Base-by-base conservation (phyloP, 2,329 filamentous ascomycete species). In the Neoscytalidium dimidiatum region DNA sequence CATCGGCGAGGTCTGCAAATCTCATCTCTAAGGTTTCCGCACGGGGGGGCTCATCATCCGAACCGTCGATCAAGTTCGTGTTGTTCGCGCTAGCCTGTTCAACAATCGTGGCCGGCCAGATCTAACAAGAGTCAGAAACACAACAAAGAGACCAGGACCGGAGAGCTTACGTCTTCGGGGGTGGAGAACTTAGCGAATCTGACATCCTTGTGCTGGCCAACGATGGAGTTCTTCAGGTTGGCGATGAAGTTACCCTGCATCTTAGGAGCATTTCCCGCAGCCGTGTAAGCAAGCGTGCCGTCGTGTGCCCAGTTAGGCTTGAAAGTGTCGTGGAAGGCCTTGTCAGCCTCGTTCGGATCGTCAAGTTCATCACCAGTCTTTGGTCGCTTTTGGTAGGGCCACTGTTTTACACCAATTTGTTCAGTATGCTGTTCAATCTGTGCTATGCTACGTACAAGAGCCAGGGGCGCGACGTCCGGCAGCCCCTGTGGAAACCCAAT, bases 251-350 rank as follows among this genome's bases (percentile, higher is more conserved):
- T 82, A 65, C 83, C 80, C 65, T 80, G 80, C 49, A 74, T 73
- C 70, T 73, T 67, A 60, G 68, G 68, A 64, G 77, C 72, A 70
- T 73, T 73, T 26, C 81, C 78, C 64, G 83, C 73, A 51, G 81
- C 82, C 6, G 84, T 81, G 69, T 92, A 89, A 2, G 96, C 82
- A 44, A 97, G 80, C 2, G 88, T 88, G 67, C 92, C 91, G 68
- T 88, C 86, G 2, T 88, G 86, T 41, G 90, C 89, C 90, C 94
- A 97, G 57, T 86, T 88, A 29, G 92, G 92, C 71, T 92, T 92
- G 75, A 91, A 86, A 49, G 87, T 89, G 68, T 86, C 83, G 78
- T 92, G 91, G 76, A 90, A 95, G 28, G 81, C 84, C 72, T 85
- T 84, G 68, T 94, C 90, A 65, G 80, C 78, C 52, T 85, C 82